Conservation (phyloP, 1,139 yeast species). For the Barnettozyma hawaiiensis region DNA sequence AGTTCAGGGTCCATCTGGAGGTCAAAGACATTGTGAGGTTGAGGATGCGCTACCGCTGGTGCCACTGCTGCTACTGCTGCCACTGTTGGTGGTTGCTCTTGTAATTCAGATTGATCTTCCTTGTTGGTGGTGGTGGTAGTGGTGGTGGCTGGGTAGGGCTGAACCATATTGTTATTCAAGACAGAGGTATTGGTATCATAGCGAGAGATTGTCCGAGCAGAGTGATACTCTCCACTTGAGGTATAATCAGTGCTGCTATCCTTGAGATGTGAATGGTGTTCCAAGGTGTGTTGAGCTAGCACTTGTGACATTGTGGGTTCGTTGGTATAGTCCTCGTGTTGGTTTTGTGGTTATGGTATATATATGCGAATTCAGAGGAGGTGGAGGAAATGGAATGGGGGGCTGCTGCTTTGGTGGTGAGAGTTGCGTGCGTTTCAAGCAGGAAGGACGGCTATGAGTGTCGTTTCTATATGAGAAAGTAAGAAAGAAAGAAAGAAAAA, state of each 20-base stretch:
- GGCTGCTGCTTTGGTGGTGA: too few relatives aligned
- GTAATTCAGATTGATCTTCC: background rate
- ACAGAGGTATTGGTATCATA: slow-evolving; percentile 8
- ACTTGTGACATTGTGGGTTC: slow-evolving; percentile 1
- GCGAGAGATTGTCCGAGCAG: slow-evolving; percentile 6
- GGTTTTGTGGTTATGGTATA: too few relatives aligned
- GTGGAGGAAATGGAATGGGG: too few relatives aligned
- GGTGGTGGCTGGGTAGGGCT: slow-evolving; percentile 6
- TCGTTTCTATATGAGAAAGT: too few relatives aligned
- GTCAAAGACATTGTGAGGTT: background rate
- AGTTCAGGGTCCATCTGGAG: background rate
- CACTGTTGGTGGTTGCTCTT: background rate
- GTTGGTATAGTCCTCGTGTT: too few relatives aligned
- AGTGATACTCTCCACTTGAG: slow-evolving; percentile 6
- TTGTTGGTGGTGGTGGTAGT: background rate
- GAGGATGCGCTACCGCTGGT: slow-evolving; percentile 6
- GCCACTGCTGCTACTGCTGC: too few relatives aligned
- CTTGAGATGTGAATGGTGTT: slow-evolving; percentile 1
- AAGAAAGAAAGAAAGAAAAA: too few relatives aligned
- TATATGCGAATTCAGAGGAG: too few relatives aligned
- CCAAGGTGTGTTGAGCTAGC: background rate
- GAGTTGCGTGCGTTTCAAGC: too few relatives aligned
- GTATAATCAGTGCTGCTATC: slow-evolving; percentile 4
- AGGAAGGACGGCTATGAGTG: too few relatives aligned
- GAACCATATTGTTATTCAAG: slow-evolving; percentile 8